A percentile compares a stretch with the other conserved stretches of the same genome.
Evolutionary conservation across 345 rosid species (phyloP).

Genomic region (Ceriops tagal): DNA sequence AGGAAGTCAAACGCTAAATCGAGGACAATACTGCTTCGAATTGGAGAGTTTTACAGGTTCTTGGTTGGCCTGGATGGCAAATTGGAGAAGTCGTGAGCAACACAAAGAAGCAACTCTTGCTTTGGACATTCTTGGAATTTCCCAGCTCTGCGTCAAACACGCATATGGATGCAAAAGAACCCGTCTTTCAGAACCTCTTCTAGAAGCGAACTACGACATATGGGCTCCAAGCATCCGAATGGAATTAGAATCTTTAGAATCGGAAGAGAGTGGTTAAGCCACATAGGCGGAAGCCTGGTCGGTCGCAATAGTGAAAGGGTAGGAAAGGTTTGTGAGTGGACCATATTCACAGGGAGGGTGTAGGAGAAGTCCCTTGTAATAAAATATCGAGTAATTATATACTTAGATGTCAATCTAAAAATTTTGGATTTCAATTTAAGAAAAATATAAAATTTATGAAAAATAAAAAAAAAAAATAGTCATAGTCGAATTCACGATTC

Average conservation of each 20-base stretch:
- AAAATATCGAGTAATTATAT: too few species aligned
- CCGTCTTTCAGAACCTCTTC: constrained; percentile 31
- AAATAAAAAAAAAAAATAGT: too few species aligned
- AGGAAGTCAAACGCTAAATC: too few species aligned
- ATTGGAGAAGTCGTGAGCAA: constrained; percentile 22
- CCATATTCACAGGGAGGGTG: constrained; percentile 20
- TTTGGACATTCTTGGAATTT: too few species aligned
- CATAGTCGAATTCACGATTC: too few species aligned
- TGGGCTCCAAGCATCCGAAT: neutral
- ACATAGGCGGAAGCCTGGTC: constrained; percentile 33
- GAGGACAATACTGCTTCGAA: too few species aligned
- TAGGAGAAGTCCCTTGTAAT: too few species aligned
- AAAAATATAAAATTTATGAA: too few species aligned
- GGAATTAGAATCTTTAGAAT: constrained; percentile 10
- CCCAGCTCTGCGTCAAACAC: constrained; percentile 36
- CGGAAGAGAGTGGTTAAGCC: constrained; percentile 13
- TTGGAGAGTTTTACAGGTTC: too few species aligned
- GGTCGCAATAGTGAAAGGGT: constrained; percentile 53
- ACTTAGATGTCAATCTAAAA: too few species aligned
- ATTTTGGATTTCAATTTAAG: too few species aligned
- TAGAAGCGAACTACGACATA: constrained; percentile 24
- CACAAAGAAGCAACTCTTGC: constrained; percentile 19
- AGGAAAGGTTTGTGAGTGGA: constrained; percentile 23
- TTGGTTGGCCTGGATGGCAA: too few species aligned
- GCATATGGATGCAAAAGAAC: constrained; percentile 35